Evolutionary conservation across 1,284 basidiomycete species (phyloP).

Genomic region (Gomphus sp.): DNA sequence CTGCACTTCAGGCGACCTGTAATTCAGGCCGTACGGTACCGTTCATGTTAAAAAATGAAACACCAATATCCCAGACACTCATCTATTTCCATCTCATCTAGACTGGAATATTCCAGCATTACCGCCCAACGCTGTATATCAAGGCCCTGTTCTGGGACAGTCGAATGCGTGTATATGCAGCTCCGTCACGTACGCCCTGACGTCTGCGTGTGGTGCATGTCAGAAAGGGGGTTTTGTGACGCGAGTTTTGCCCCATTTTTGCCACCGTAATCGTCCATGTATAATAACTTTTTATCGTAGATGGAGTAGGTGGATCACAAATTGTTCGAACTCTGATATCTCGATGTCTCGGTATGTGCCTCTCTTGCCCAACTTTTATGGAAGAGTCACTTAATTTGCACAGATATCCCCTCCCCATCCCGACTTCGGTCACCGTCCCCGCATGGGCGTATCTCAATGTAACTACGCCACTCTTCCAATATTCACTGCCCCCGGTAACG

Average conservation of each 20-base stretch:
- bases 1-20: not conserved
- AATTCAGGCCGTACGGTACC: not conserved
- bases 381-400: not conserved
- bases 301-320: not conserved
- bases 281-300: not conserved
- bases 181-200: constrained; percentile 1
- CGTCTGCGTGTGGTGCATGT: constrained; percentile 1
- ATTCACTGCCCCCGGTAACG: too few species aligned
- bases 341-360: not conserved
- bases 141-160: not conserved
- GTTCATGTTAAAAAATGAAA: not conserved
- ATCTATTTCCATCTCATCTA: not conserved
- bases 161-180: not conserved
- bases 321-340: not conserved
- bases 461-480: not conserved
- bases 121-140: not conserved
- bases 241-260: not conserved
- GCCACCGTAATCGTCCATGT: not conserved
- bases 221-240: not conserved
- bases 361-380: not conserved
- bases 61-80: too few species aligned
- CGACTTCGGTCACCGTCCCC: not conserved
- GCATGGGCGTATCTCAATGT: not conserved
- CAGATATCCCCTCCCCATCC: not conserved
- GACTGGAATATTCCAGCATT: not conserved